Base-by-base conservation (phyloP, 345 rosid genomes). In the Bruguiera gymnorhiza region DNA sequence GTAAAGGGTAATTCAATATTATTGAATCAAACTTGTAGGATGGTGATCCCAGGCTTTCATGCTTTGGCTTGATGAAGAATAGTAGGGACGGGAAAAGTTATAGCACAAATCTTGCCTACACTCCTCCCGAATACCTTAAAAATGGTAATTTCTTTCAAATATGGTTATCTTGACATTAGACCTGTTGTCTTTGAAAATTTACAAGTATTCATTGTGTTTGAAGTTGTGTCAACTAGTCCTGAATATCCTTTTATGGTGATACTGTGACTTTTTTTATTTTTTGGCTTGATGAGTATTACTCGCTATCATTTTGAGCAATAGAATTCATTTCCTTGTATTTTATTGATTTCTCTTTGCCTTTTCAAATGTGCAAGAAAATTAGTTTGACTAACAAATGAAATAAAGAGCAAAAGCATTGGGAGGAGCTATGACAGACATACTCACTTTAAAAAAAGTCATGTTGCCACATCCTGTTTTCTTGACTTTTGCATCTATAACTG, bases 41-140 rank as follows among this genome's bases (percentile, higher is more conserved):
- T 83, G 97, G 97, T 70, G 99, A 95, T 86, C 97, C 99, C n/a
- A 86, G 96, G 52, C 97, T 95, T 75, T 95, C 99, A 21, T 88
- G 99, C 85, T 95, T 95, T 61, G 99, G 99, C 46, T 84, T 96
- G 80, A 96, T 92, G 96, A 96, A 92, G 82, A 89, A 92, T 76
- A 89, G 98, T 69, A 74, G 90, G 73, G 98, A 92, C 77, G 98
- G 98, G 76, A 88, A 85, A 86, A 90, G 99, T 75, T 96, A 87
- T 62, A 96, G 98, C 74, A 96, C 97, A 36, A 92, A 92, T 80
- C 83, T 96, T 66, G 97, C 98, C 36, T 96, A 96, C 68, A 89
- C 93, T 30, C 99, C 98, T 62, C 99, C 99, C 0, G 99, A 96
- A 72, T 96, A 90, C 76, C 85, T 96, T 60, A 83, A 81, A 76